Evolutionary conservation across 768 basidiomycete species (phyloP).

Genomic region (Cystobasidium tubakii): DNA sequence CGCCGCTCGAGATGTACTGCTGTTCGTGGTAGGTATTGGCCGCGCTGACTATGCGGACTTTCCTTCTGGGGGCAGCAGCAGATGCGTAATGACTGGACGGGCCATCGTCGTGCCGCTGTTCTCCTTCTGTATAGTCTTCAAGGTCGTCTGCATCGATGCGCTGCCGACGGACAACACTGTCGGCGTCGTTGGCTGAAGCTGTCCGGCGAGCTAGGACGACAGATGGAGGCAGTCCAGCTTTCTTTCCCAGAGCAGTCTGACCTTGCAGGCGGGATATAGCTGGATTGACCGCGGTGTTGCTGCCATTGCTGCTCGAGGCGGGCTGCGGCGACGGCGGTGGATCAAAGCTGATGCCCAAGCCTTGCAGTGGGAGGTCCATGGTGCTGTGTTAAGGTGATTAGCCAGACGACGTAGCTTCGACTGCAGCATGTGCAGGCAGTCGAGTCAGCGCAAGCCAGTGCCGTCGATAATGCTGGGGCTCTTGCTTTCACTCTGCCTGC

Average conservation of each 20-base stretch:
- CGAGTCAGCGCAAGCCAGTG: too few species aligned
- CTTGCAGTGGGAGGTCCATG: neutral
- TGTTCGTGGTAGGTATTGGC: slow-evolving; percentile 29
- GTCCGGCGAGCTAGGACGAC: neutral
- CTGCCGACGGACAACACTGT: neutral
- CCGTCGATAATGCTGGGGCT: too few species aligned
- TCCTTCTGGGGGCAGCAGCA: neutral
- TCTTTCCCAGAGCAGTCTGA: slow-evolving; percentile 7
- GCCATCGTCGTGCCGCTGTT: neutral
- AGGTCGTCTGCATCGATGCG: neutral
- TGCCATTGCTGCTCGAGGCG: neutral
- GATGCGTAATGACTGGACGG: neutral
- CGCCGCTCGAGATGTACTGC: neutral
- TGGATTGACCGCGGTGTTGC: slow-evolving; percentile 11
- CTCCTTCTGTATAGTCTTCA: neutral
- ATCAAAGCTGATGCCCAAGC: slow-evolving; percentile 25
- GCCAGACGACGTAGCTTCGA: too few species aligned
- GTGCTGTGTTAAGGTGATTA: neutral
- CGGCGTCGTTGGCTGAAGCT: slow-evolving; percentile 6
- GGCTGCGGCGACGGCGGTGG: slow-evolving; percentile 22
- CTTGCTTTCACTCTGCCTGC: neutral
- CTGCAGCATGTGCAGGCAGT: too few species aligned
- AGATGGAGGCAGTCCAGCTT: neutral
- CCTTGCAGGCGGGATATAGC: slow-evolving; percentile 7
- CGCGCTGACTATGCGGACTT: slow-evolving; percentile 29